These are phyloP conservation scores for Priceomyces melissophilus DNA, from an alignment of 805 yeast genomes.

Conservation along the genomic window DNA sequence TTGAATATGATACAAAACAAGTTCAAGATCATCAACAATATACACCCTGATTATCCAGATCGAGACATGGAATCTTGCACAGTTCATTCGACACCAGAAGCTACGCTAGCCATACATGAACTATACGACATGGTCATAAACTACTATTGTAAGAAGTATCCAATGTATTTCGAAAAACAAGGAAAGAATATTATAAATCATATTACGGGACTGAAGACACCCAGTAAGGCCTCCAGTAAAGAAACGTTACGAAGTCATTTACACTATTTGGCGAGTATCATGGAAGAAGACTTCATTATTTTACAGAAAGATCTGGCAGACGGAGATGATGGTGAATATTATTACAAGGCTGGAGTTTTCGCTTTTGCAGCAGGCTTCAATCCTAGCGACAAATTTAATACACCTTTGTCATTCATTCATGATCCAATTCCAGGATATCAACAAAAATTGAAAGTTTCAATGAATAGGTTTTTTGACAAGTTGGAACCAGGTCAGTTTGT, in stretches of 20 bases:
- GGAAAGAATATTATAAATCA: slow-evolving; percentile 19
- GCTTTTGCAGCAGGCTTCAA: slow-evolving; percentile 46
- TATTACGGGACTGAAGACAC: slow-evolving; percentile 24
- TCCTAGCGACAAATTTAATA: slow-evolving; percentile 35
- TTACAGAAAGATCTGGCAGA: slow-evolving; percentile 31
- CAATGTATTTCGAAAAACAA: slow-evolving; percentile 28
- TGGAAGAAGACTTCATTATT: slow-evolving; percentile 42
- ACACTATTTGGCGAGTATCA: slow-evolving; percentile 21
- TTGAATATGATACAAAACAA: slow-evolving; percentile 23
- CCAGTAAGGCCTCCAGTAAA: slow-evolving; percentile 9
- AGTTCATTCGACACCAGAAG: slow-evolving; percentile 30
- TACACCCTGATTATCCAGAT: slow-evolving; percentile 30
- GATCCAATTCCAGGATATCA: slow-evolving; percentile 43
- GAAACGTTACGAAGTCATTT: slow-evolving; percentile 16
- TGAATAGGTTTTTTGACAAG: slow-evolving; percentile 40
- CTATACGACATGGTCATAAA: slow-evolving; percentile 28
- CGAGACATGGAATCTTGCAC: slow-evolving; percentile 27
- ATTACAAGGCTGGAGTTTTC: slow-evolving; percentile 42
- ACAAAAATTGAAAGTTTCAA: slow-evolving; percentile 33
- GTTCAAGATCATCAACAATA: slow-evolving; percentile 24
- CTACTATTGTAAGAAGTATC: slow-evolving; percentile 37
- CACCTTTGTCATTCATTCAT: slow-evolving; percentile 36
- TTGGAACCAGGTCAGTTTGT: slow-evolving; percentile 36
- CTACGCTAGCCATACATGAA: slow-evolving; percentile 32
- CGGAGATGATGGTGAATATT: slow-evolving; percentile 36